Base-by-base conservation (phyloP, 495 filamentous ascomycete species). In the Margaritispora aquatica region DNA sequence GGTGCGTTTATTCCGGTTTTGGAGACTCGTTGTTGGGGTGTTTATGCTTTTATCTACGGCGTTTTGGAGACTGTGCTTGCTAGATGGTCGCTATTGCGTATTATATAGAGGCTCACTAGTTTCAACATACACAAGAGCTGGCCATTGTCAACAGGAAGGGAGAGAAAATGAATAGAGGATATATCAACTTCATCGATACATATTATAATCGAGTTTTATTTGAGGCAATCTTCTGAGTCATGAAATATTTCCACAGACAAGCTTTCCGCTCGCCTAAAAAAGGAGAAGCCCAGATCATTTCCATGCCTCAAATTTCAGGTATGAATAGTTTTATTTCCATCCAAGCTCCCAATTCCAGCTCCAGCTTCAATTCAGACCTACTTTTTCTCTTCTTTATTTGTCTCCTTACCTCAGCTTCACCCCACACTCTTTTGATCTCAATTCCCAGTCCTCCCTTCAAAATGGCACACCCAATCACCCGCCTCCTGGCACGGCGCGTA, bases 401-500 rank as follows among this genome's bases (percentile, higher is more conserved):
- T n/a, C n/a, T n/a, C n/a, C n/a, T n/a, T n/a, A n/a, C n/a, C n/a
- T 44, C 38, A n/a, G 19, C 38, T 3, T n/a, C 11, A 15, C 38
- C 11, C 38, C 38, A 10, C 10, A n/a, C 38, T 15, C 38, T 26
- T 34, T 19, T 34, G 34, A 2, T 24, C 17, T 46, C 23, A 48
- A 24, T 19, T 52, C 20, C 46, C 34, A 22, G 31, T 17, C 38
- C 2, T 2, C 8, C 19, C 38, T 15, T 8, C 50, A 58, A 15
- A 20, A 67, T 67, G 65, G 65, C 58, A 21, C 47, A 54, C 29
- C 56, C 50, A 57, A 15, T 64, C 49, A 55, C 58, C n/a, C 34
- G 62, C 51, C 27, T 64, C 17, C 24, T 67, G 22, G 55, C 57
- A n/a, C 61, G 62, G 52, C 62, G 59, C 17, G 1, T 67, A 21